Conservation (phyloP, 2,329 filamentous ascomycete genomes). For the Byssochlamys sp. region DNA sequence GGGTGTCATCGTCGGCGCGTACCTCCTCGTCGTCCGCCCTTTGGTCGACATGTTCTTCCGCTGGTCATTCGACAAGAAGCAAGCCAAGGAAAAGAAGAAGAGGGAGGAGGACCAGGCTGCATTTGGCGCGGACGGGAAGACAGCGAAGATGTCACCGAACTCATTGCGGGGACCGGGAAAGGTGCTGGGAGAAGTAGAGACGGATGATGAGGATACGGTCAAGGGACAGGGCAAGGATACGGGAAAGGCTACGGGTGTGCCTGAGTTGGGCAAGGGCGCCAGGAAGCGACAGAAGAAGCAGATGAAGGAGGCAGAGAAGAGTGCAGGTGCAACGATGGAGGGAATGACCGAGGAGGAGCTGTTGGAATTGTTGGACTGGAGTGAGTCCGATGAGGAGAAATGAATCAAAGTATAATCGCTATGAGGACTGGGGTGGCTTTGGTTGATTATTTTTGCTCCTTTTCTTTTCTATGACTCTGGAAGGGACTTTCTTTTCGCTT, state of each 20-base stretch:
- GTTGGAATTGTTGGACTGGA: conserved; percentile 53
- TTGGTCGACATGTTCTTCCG: conserved; percentile 48
- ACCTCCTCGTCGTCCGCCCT: conserved; percentile 54
- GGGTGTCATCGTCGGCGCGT: conserved; percentile 59
- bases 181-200: conserved; percentile 11
- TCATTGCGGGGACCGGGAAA: conserved; percentile 47
- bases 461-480: background rate
- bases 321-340: conserved; percentile 35
- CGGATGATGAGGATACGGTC: conserved; percentile 33
- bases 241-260: conserved; percentile 33
- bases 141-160: conserved; percentile 51
- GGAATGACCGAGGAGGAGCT: conserved; percentile 64
- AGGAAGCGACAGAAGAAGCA: conserved; percentile 55
- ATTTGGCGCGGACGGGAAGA: conserved; percentile 25
- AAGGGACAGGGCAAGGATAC: conserved; percentile 22
- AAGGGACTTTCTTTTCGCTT: background rate
- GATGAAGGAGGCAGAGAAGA: conserved; percentile 53
- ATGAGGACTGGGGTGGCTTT: background rate
- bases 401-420: background rate
- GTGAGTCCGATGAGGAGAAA: conserved; percentile 15
- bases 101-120: conserved; percentile 39
- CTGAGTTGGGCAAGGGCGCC: conserved; percentile 58
- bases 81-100: conserved; percentile 46
- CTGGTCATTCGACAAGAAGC: conserved; percentile 41
- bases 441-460: background rate